A percentile compares a stretch with the other conserved stretches of the same genome.
phyloP scores from a whole-genome alignment of 1,284 basidiomycete genomes.

The Phaffia rhodozyma region DNA sequence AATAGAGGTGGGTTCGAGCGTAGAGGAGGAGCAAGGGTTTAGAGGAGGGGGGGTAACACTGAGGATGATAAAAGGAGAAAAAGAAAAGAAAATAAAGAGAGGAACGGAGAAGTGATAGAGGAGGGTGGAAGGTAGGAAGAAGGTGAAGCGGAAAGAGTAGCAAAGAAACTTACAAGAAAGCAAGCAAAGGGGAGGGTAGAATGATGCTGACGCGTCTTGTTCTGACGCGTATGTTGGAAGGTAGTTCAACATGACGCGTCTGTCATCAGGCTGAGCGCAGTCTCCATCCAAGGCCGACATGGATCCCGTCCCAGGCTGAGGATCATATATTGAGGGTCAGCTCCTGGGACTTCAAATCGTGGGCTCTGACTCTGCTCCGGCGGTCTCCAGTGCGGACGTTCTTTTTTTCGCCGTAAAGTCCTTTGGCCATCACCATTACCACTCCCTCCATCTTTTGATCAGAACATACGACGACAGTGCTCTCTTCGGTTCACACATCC shows the following conservation, averaged over 20 bases:
- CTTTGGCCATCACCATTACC: background rate
- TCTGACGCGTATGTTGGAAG: background rate
- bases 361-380: too few relatives aligned
- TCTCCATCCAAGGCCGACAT: background rate
- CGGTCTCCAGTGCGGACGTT: too few relatives aligned
- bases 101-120: background rate
- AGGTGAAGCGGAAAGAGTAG: background rate
- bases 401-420: background rate
- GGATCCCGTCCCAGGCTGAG: too few relatives aligned
- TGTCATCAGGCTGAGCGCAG: background rate
- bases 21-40: background rate
- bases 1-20: background rate
- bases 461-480: too few relatives aligned
- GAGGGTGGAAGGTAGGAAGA: background rate
- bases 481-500: too few relatives aligned
- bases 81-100: background rate
- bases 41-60: background rate
- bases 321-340: too few relatives aligned
- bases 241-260: too few relatives aligned
- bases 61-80: background rate
- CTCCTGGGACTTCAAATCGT: too few relatives aligned
- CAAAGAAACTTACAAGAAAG: background rate
- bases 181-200: background rate
- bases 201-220: background rate
- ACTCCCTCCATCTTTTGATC: background rate